These are phyloP conservation scores for Barnettozyma sucrosica DNA, from an alignment of 805 yeast genomes.

Conservation along the genomic window DNA sequence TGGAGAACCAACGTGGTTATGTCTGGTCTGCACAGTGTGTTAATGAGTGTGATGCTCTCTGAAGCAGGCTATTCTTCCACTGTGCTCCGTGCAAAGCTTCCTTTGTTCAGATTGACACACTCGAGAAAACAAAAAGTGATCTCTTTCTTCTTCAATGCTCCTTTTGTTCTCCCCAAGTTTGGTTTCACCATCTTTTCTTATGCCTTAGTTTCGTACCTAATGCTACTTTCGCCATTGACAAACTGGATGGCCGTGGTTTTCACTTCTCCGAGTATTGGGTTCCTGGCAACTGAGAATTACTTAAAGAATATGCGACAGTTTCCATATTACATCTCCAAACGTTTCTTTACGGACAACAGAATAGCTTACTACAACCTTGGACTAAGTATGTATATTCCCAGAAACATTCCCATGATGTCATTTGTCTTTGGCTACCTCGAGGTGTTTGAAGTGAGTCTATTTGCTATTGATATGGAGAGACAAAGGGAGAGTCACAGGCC, in stretches of 20 bases:
- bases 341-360: slow-evolving; percentile 4
- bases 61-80: slow-evolving; percentile 8
- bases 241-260: not conserved
- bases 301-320: slow-evolving; percentile 5
- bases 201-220: not conserved
- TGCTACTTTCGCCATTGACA: not conserved
- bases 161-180: slow-evolving; percentile 2
- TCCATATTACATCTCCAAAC: slow-evolving; percentile 5
- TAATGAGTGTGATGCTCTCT: slow-evolving; percentile 5
- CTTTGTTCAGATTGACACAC: slow-evolving; percentile 4
- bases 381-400: slow-evolving; percentile 5
- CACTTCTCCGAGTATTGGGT: slow-evolving; percentile 5
- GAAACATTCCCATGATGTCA: slow-evolving; percentile 5
- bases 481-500: slow-evolving; percentile 1
- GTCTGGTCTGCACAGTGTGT: not conserved
- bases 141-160: slow-evolving; percentile 1
- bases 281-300: slow-evolving; percentile 1
- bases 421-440: slow-evolving; percentile 9
- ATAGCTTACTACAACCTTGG: slow-evolving; percentile 5
- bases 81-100: slow-evolving; percentile 5
- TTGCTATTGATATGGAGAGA: slow-evolving; percentile 9
- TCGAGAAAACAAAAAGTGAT: slow-evolving; percentile 4
- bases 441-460: slow-evolving; percentile 8
- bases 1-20: slow-evolving; percentile 8
- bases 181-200: not conserved